A percentile compares a stretch with the other conserved stretches of the same genome.
These are phyloP conservation scores for Capsicum rhomboideum DNA, from an alignment of 257 asterid genomes.

Conservation along the genomic window DNA sequence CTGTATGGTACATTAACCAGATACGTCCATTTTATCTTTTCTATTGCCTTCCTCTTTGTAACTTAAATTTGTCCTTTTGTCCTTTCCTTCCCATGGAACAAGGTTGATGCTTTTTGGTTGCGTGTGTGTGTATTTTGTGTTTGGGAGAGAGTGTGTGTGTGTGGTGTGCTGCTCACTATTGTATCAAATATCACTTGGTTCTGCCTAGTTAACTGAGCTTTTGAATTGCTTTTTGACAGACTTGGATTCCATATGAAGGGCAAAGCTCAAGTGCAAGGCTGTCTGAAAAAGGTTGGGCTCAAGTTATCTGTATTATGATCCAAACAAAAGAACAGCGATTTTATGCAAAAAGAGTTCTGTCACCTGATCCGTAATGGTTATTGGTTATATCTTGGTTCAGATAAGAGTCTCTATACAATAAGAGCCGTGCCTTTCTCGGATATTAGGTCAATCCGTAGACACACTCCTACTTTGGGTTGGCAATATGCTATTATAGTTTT, in stretches of 20 bases:
- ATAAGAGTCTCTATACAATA: conserved; percentile 74
- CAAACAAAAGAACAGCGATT: not conserved
- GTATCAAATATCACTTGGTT: not conserved
- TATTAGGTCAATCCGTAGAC: conserved; percentile 80
- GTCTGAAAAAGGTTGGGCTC: conserved; percentile 72
- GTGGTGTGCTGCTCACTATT: not conserved
- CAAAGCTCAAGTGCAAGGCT: conserved; percentile 69
- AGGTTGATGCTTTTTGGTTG: not conserved
- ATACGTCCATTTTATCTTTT: not conserved
- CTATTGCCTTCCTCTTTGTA: not conserved
- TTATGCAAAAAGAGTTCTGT: not conserved
- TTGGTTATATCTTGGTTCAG: conserved; percentile 45
- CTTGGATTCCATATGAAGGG: conserved; percentile 99
- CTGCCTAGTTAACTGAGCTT: not conserved
- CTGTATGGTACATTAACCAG: not conserved
- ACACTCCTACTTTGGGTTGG: conserved; percentile 90
- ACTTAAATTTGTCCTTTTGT: not conserved
- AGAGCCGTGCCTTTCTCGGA: conserved; percentile 88
- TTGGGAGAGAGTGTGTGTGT: no score
- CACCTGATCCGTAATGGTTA: conserved; percentile 7
- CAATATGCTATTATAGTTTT: conserved; percentile 82
- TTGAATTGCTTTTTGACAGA: conserved; percentile 33
- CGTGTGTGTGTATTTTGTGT: not conserved
- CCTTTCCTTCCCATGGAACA: not conserved
- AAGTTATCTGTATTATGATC: not conserved